Percentiles rank a stretch among this genome's conserved stretches.
Evolutionary conservation across 2,329 filamentous ascomycete species (phyloP).

Genomic region (Coniochaeta sp.): DNA sequence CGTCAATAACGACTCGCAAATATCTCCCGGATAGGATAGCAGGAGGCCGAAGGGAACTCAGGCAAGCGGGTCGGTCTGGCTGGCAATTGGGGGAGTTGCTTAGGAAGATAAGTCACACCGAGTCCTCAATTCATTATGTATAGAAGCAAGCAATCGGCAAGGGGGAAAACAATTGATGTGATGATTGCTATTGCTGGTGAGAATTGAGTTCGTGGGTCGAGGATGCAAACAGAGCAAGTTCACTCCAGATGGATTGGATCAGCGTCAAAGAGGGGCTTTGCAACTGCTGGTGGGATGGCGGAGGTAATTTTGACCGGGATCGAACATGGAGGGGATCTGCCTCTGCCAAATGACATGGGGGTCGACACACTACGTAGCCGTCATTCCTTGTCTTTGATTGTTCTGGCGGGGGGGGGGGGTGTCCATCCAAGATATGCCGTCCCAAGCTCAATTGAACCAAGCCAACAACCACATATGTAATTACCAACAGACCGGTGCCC

Average conservation of each 20-base stretch:
- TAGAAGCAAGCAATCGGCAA: not conserved
- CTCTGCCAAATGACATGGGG: not conserved
- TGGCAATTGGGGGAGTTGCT: not conserved
- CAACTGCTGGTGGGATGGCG: not conserved
- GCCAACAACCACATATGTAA: too few species aligned
- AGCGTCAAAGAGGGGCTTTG: not conserved
- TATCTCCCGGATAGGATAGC: not conserved
- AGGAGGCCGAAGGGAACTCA: not conserved
- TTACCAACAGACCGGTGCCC: not conserved
- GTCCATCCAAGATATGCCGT: not conserved
- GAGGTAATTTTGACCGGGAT: not conserved
- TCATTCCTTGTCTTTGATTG: not conserved
- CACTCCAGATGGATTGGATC: not conserved
- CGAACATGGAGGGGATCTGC: not conserved
- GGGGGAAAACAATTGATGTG: not conserved
- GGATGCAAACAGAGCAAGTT: not conserved
- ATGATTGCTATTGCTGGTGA: not conserved
- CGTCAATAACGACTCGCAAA: not conserved
- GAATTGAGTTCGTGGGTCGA: not conserved
- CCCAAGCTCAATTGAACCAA: too few species aligned
- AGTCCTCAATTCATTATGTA: not conserved
- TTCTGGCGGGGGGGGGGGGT: not conserved
- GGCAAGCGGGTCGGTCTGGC: not conserved
- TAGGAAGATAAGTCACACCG: not conserved
- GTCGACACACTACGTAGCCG: not conserved